Evolutionary conservation across 495 filamentous ascomycete species (phyloP).

Genomic region (Articulospora tetracladia): DNA sequence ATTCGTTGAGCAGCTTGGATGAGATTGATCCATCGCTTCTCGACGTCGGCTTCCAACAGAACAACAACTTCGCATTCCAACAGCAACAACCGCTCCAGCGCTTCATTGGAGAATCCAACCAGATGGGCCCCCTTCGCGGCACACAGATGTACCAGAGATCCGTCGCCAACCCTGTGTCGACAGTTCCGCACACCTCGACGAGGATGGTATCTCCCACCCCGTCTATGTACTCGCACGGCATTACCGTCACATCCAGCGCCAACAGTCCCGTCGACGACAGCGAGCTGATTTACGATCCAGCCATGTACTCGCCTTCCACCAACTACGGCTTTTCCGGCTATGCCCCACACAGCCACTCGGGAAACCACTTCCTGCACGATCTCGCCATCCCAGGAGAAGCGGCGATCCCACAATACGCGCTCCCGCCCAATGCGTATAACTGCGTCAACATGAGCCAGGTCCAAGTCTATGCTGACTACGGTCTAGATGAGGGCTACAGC

Average conservation of each 20-base stretch:
- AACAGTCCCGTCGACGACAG: neutral
- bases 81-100: neutral
- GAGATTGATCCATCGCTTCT: neutral
- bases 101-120: neutral
- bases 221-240: neutral
- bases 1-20: neutral
- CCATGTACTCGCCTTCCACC: neutral
- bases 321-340: neutral
- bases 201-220: neutral
- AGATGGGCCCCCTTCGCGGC: neutral
- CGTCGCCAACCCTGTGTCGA: neutral
- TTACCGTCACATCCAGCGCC: neutral
- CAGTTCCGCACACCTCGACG: neutral
- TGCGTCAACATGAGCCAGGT: slow-evolving; percentile 10
- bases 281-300: neutral
- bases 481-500: slow-evolving; percentile 1
- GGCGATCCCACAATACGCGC: neutral
- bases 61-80: neutral
- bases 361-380: neutral
- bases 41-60: neutral
- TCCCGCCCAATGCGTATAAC: neutral
- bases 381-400: neutral
- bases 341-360: neutral
- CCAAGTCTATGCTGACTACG: slow-evolving; percentile 3
- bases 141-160: neutral